Percentiles rank a stretch among this genome's conserved stretches.
These are phyloP conservation scores for Lyophyllum shimeji DNA, from an alignment of 768 basidiomycete genomes.

Conservation along the genomic window DNA sequence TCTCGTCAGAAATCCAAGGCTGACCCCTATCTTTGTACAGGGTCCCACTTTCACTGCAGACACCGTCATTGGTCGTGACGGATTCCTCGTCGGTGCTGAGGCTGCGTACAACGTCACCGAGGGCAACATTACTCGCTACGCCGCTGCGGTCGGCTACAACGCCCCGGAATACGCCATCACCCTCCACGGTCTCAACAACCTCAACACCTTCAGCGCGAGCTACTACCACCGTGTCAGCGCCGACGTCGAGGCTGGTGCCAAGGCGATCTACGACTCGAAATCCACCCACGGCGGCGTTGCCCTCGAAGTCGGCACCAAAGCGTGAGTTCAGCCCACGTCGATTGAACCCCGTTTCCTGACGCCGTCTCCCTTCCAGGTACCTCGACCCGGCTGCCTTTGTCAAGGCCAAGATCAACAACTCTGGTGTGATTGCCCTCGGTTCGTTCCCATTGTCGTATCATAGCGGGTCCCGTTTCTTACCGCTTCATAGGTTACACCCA, in stretches of 20 bases:
- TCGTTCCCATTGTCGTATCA: constrained; percentile 16
- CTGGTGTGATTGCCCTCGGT: constrained; percentile 87
- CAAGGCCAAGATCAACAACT: constrained; percentile 99
- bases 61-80: constrained; percentile 92
- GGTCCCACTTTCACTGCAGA: constrained; percentile 98
- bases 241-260: constrained; percentile 93
- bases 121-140: constrained; percentile 89
- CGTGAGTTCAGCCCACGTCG: constrained; percentile 48
- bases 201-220: constrained; percentile 90
- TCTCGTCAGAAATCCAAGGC: not conserved
- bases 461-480: constrained; percentile 1
- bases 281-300: constrained; percentile 81
- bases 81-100: constrained; percentile 96
- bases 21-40: constrained; percentile 37
- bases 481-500: constrained; percentile 76
- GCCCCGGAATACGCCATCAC: constrained; percentile 96
- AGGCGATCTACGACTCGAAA: constrained; percentile 96
- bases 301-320: constrained; percentile 95
- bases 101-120: constrained; percentile 95
- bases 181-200: constrained; percentile 91
- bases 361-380: constrained; percentile 43
- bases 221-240: constrained; percentile 96
- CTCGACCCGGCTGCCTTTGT: constrained; percentile 89
- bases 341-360: not conserved
- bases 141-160: constrained; percentile 90